Conservation (phyloP, 768 basidiomycete genomes). For the Serpula lacrymans region DNA sequence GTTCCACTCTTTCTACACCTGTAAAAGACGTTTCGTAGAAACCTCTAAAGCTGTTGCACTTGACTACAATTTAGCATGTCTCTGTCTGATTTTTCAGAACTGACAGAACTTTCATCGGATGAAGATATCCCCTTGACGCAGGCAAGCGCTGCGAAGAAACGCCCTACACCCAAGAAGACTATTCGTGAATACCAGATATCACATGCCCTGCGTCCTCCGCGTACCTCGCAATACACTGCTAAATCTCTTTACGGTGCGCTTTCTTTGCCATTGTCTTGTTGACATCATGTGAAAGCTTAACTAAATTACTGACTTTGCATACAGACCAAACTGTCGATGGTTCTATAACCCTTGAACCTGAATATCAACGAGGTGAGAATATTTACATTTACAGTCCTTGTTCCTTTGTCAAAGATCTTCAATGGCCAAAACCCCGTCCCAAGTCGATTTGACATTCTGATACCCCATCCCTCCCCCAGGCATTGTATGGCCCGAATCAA, state of each 20-base stretch:
- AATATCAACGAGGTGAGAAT: constrained; percentile 62
- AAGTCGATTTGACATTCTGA: background rate
- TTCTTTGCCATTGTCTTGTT: background rate
- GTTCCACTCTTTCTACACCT: no score
- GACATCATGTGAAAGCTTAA: background rate
- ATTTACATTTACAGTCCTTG: no score
- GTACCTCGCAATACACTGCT: constrained; percentile 39
- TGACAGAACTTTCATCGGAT: constrained; percentile 43
- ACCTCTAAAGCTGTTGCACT: constrained; percentile 14
- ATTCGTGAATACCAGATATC: constrained; percentile 27
- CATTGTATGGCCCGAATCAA: constrained; percentile 61
- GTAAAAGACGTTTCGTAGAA: no score
- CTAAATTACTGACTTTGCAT: constrained; percentile 3
- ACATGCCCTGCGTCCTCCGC: constrained; percentile 33
- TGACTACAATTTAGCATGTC: constrained; percentile 25
- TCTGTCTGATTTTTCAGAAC: constrained; percentile 41
- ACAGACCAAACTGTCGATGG: constrained; percentile 47
- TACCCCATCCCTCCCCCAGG: constrained; percentile 30
- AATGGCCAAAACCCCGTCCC: constrained; percentile 1
- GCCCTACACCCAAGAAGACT: constrained; percentile 16
- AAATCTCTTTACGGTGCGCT: constrained; percentile 42
- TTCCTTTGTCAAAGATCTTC: background rate
- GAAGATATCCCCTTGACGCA: constrained; percentile 29
- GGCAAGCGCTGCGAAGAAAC: constrained; percentile 19
- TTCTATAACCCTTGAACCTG: constrained; percentile 55